These are phyloP conservation scores for Venturia effusa DNA, from an alignment of 2,329 filamentous ascomycete genomes.

Conservation along the genomic window DNA sequence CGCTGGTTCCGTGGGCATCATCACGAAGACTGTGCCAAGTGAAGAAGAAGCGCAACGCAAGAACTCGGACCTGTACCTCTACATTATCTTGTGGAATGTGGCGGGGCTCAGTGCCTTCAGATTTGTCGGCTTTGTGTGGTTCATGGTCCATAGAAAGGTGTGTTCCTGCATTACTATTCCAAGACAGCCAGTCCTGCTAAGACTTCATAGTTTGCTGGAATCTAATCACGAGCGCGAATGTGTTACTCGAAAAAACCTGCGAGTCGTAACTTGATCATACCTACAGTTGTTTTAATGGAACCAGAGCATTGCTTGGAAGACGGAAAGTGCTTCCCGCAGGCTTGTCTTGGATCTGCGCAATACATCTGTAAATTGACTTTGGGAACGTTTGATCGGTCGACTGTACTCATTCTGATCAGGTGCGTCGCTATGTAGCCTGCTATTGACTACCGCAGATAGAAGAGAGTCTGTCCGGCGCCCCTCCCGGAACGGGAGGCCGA, in stretches of 20 bases:
- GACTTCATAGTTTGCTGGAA: not conserved
- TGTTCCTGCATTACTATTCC: not conserved
- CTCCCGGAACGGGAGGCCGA: not conserved
- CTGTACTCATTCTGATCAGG: not conserved
- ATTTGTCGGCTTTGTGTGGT: slow-evolving; percentile 83
- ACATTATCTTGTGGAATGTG: slow-evolving; percentile 79
- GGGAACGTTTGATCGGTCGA: not conserved
- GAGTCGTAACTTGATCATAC: too few species aligned
- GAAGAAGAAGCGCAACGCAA: slow-evolving; percentile 38
- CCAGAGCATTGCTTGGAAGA: not conserved
- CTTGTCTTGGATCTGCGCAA: not conserved
- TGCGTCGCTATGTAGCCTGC: not conserved
- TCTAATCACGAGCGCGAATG: not conserved
- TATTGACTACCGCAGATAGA: not conserved
- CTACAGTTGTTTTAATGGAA: too few species aligned
- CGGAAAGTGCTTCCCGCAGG: not conserved
- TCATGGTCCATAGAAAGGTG: slow-evolving; percentile 53
- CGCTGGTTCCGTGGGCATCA: slow-evolving; percentile 65
- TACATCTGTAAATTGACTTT: not conserved
- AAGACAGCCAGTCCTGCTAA: not conserved
- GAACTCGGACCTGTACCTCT: slow-evolving; percentile 73
- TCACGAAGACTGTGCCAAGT: slow-evolving; percentile 19
- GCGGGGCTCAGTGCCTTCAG: slow-evolving; percentile 75
- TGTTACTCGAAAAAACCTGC: too few species aligned
- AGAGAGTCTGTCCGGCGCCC: not conserved